Evolutionary conservation across 768 basidiomycete species (phyloP).

Genomic region (Fomitopsis serialis): DNA sequence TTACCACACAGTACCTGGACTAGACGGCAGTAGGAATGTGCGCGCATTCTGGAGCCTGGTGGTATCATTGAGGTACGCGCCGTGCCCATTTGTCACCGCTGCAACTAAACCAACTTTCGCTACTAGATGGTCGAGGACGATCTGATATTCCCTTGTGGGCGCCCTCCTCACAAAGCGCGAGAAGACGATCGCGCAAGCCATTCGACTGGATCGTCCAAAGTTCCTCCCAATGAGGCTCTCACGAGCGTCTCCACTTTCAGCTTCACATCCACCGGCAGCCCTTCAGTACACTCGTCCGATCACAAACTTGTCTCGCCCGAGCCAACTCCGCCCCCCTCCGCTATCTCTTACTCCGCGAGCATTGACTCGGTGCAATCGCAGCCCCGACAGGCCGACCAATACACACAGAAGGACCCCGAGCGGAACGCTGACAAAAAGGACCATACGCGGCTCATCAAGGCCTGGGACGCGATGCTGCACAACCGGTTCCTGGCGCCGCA

Average conservation of each 20-base stretch:
- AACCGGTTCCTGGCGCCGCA: constrained; percentile 50
- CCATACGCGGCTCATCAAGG: constrained; percentile 52
- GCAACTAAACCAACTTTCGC: background rate
- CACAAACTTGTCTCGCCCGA: background rate
- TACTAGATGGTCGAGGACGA: constrained; percentile 69
- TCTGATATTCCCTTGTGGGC: constrained; percentile 57
- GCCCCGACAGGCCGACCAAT: background rate
- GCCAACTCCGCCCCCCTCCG: background rate
- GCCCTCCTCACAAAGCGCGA: background rate
- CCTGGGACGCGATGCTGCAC: constrained; percentile 67
- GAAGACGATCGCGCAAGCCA: background rate
- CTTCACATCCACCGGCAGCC: background rate
- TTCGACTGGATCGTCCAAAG: background rate
- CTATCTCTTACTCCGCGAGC: background rate
- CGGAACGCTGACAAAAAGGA: constrained; percentile 45
- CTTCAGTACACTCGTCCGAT: background rate
- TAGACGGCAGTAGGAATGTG: constrained; percentile 45
- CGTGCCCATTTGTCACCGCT: constrained; percentile 1
- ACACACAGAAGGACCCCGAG: background rate
- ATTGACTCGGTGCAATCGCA: background rate
- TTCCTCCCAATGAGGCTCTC: background rate
- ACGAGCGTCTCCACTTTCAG: background rate
- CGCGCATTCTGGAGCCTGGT: constrained; percentile 58
- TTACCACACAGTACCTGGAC: background rate
- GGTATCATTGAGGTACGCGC: constrained; percentile 57